Evolutionary conservation across 2,329 filamentous ascomycete species (phyloP), one percentile per base, ranked within the genome.

Genomic region (Penicillium sp.): DNA sequence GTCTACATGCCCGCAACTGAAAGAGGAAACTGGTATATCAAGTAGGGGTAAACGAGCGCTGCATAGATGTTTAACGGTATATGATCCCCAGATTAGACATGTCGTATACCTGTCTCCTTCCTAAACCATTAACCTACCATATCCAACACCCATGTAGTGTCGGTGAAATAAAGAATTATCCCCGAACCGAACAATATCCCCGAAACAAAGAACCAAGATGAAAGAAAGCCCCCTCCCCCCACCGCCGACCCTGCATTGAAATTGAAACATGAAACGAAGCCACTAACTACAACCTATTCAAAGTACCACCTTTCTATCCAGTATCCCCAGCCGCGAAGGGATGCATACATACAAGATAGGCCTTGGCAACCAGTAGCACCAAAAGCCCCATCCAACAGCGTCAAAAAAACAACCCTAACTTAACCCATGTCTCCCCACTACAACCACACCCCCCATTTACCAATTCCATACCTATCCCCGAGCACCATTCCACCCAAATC

Each of bases 361-460:
- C 9, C 19, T 25, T 48, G 12, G 33, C 37, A 50, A 48, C 45
- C 45, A 42, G 53, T 50, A 42, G 17, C 19, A 35, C 15, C 40
- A 23, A 55, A 42, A 29, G 2, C 29, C 21, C 15, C 45, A 50
- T n/a, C 53, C 53, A 55, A 55, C 52, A 49, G 43, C 35, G 35
- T 31, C 37, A 23, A 23, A 23, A 15, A 19, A 40, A 8, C n/a
- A 21, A 8, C 27, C 31, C 25, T 10, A 41, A 55, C 21, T 21
- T 17, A 50, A 48, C 4, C 27, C 52, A 25, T 42, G 35, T 13
- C 33, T 35, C 25, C n/a, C 27, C 27, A 43, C 27, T 31, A 23
- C 25, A 33, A 33, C 29, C 19, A 10, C 9, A 1, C 4, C 23
- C 29, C 6, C 45, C 27, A 23, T 33, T 47, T 47, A 15, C 45